These are phyloP conservation scores for Hypoxylon rubiginosum DNA, from an alignment of 2,329 filamentous ascomycete genomes.

Conservation along the genomic window DNA sequence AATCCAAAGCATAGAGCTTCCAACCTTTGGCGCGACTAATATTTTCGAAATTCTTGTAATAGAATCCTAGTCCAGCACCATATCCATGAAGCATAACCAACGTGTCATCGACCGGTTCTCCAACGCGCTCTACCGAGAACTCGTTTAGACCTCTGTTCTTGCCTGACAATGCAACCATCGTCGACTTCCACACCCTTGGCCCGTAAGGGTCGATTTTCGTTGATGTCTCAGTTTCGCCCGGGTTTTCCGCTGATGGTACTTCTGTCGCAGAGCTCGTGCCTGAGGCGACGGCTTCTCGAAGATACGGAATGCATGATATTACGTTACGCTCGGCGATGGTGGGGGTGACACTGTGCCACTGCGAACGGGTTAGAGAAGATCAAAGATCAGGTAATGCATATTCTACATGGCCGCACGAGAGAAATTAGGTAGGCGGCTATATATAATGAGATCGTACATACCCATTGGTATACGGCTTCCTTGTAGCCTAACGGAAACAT, in stretches of 20 bases:
- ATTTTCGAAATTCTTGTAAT: conserved; percentile 97
- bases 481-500: conserved; percentile 93
- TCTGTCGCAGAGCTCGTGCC: conserved; percentile 51
- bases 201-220: conserved; percentile 81
- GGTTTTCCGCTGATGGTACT: conserved; percentile 55
- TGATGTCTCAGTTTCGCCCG: conserved; percentile 60
- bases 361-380: conserved; percentile 38
- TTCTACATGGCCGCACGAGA: neutral
- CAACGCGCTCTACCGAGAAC: conserved; percentile 87
- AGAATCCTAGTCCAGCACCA: conserved; percentile 95
- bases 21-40: conserved; percentile 83
- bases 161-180: conserved; percentile 85
- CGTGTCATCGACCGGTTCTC: conserved; percentile 84
- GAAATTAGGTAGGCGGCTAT: neutral
- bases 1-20: conserved; percentile 93
- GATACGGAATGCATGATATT: conserved; percentile 85
- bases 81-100: conserved; percentile 98
- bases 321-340: conserved; percentile 89
- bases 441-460: conserved; percentile 57
- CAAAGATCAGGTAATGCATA: conserved; percentile 7
- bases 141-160: conserved; percentile 92
- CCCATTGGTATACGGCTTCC: conserved; percentile 93
- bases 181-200: conserved; percentile 85
- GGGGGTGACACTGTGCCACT: conserved; percentile 91
- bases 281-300: conserved; percentile 78